A percentile compares a stretch with the other conserved stretches of the same genome.
Evolutionary conservation across 257 asterid species (phyloP).

Genomic region (Solanum pinnatisectum): DNA sequence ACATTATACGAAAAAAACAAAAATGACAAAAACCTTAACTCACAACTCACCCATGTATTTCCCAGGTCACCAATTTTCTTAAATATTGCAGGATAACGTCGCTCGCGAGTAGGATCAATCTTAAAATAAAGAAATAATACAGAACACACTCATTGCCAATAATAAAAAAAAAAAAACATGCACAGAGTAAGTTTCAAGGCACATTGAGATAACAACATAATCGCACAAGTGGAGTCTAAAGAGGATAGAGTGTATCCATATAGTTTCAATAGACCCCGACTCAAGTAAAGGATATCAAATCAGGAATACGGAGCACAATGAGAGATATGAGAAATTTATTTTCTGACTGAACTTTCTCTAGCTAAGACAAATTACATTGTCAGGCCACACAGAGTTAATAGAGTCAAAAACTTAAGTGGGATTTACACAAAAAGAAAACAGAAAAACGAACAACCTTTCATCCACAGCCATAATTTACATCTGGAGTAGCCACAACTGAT

Average conservation of each 20-base stretch:
- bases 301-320: neutral
- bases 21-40: neutral
- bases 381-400: slow-evolving; percentile 16
- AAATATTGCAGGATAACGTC: neutral
- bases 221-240: neutral
- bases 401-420: slow-evolving; percentile 1
- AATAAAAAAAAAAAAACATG: neutral
- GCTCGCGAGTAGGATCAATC: neutral
- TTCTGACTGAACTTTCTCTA: neutral
- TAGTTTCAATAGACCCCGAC: neutral
- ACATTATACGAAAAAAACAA: neutral
- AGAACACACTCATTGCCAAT: neutral
- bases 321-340: neutral
- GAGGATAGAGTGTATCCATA: neutral
- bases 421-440: neutral
- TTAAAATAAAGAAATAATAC: neutral
- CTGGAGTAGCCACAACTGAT: slow-evolving; percentile 56
- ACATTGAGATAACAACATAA: neutral
- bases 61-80: neutral
- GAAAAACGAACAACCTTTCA: slow-evolving; percentile 17
- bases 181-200: neutral
- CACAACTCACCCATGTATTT: neutral
- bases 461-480: slow-evolving; percentile 89
- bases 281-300: neutral
- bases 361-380: slow-evolving; percentile 17